Conservation (phyloP, 2,329 filamentous ascomycete species). For the Huntiella savannae region DNA sequence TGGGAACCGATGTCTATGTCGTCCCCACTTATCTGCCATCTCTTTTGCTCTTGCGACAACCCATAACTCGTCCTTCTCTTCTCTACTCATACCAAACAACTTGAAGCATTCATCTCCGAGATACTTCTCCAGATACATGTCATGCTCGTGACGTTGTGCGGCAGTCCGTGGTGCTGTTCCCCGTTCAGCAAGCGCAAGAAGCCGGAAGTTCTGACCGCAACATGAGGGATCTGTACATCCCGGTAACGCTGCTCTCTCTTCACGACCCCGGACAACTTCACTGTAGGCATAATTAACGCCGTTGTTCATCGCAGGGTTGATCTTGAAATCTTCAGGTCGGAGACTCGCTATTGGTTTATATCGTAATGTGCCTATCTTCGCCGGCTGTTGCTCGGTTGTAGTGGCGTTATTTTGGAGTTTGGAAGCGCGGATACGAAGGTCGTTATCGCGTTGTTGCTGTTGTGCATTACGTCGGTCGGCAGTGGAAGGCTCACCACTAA, state of each 20-base stretch:
- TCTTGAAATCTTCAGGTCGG: conserved; percentile 54
- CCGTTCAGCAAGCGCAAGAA: conserved; percentile 39
- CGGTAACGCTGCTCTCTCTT: conserved; percentile 48
- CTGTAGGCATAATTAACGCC: conserved; percentile 54
- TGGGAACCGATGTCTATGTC: conserved; percentile 56
- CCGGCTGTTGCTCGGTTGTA: background rate
- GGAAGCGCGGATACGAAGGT: background rate
- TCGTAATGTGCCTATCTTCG: conserved; percentile 1
- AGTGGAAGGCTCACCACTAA: conserved; percentile 5
- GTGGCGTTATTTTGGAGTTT: background rate
- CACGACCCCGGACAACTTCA: conserved; percentile 53
- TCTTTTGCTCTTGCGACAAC: conserved; percentile 56
- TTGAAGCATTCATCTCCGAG: conserved; percentile 40
- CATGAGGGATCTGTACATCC: conserved; percentile 61
- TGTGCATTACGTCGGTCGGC: background rate
- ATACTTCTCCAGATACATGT: conserved; percentile 34
- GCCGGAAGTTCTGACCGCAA: conserved; percentile 52
- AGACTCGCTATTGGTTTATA: conserved; percentile 28
- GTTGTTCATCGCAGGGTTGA: conserved; percentile 55
- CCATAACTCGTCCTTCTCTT: conserved; percentile 48
- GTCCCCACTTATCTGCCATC: conserved; percentile 57
- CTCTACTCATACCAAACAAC: conserved; percentile 34
- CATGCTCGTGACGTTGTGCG: conserved; percentile 23
- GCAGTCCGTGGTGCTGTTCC: conserved; percentile 20
- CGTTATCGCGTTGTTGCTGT: background rate